Base-by-base conservation (phyloP, 306 rosid genomes). In the Acacia crassicarpa region DNA sequence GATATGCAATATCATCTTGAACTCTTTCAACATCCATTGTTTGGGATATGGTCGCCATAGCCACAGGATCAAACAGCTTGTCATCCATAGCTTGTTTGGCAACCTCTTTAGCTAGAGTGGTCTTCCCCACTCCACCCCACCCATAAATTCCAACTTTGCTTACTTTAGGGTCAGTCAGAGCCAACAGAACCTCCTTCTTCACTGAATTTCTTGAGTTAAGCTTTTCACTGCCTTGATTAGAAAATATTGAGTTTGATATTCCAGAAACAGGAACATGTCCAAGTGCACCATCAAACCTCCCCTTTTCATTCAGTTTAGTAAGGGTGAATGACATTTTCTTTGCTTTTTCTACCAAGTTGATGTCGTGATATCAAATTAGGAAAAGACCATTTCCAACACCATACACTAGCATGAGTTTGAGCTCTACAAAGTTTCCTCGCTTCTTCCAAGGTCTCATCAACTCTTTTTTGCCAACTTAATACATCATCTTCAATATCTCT, bases 281-380 rank as follows among this genome's bases (percentile, higher is more conserved):
- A 54, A 54, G 3, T 1, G 8, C 9, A 19, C 8, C 8, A 19
- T 54, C 61, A 20, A 54, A 54, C 25, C 7, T 54, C 61, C 12
- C n/a, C 8, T 17, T 19, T 54, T 7, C 4, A 3, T 6, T 7
- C 16, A 80, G 9, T 16, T 15, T 9, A 38, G 3, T 44, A n/a
- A 73, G 51, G 3, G 17, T 4, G 10, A 22, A 0, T 9, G 41
- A n/a, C 41, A 80, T 58, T 77, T 77, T 73, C 45, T 27, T 41
- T 4, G 85, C 87, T 67, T 38, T 51, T 23, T n/a, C 58, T 69
- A 32, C 89, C 62, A 12, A 83, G 76, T 11, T 38, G 76, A 75
- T 75, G 72, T 1, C 84, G 75, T 0, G 3, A 58, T 48, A 17
- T 27, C 53, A 82, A 25, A 45, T 82, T 75, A 3, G 44, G 48